Evolutionary conservation across 2,329 filamentous ascomycete genomes (phyloP).

Genomic region (Pseudogymnoascus sp.): DNA sequence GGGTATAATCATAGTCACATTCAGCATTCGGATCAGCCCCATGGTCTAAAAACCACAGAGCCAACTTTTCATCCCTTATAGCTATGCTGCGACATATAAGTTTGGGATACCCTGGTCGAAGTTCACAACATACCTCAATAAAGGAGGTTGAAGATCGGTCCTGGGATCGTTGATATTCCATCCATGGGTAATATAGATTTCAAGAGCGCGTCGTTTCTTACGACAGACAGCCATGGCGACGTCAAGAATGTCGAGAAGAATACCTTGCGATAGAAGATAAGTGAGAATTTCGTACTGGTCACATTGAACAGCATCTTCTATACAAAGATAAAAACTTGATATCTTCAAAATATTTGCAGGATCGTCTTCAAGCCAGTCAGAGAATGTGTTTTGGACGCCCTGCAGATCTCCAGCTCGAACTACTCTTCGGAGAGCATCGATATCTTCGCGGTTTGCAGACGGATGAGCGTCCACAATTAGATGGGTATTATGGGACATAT

Average conservation of each 20-base stretch:
- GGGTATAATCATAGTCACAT: background rate
- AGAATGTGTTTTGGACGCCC: background rate
- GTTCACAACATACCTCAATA: background rate
- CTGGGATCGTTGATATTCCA: background rate
- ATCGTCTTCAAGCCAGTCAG: background rate
- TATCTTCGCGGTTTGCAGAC: background rate
- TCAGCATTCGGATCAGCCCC: background rate
- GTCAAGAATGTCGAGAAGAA: background rate
- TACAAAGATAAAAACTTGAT: background rate
- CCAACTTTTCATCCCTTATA: background rate
- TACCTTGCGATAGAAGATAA: background rate
- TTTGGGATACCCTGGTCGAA: background rate
- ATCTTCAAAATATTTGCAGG: background rate
- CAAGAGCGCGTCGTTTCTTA: background rate
- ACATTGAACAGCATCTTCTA: background rate
- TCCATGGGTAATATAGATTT: background rate
- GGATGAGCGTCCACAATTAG: background rate
- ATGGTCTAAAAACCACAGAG: background rate
- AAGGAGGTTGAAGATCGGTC: background rate
- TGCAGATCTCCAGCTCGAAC: background rate
- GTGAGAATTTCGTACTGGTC: no score
- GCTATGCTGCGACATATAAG: background rate
- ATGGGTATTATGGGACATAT: background rate
- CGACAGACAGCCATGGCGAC: no score
- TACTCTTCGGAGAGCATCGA: background rate